Base-by-base conservation (phyloP, 305 asterid genomes). In the Lippia alba region DNA sequence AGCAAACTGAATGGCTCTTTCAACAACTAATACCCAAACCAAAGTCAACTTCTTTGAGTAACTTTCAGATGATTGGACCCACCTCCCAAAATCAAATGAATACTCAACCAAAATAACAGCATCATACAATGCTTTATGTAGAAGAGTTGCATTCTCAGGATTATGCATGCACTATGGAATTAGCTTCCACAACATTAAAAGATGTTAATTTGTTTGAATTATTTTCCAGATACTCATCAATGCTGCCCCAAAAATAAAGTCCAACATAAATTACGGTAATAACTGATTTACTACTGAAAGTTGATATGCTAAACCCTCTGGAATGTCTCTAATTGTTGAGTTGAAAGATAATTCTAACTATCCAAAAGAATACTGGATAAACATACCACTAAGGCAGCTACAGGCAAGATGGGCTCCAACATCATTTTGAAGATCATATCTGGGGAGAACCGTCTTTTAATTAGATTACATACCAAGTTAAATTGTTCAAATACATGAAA, bases 21-120 rank as follows among this genome's bases (percentile, higher is more conserved):
- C 91, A 51, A 77, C 89, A 71, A 88, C 90, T 61, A 90, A 57
- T 67, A 84, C 85, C 98, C 96, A 86, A 60, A 76, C 40, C 33
- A 90, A 56, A 62, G 96, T 86, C 66, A 92, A 70, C 71, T 76
- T 80, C 67, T 81, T 81, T 12, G 77, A 73, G 72, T 74, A 80
- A 57, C 69, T 65, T 56, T 78, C 85, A 32, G 71, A 71, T 46
- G 82, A 70, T 51, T 78, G 84, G 70, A 78, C 72, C 87, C 89
- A 83, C 78, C 78, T 82, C 76, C 83, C 79, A 36, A 82, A 80
- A 59, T 75, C 71, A 72, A 79, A 86, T 33, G 94, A 82, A 74
- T 81, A 81, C 61, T 89, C 90, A 41, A 80, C 74, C 67, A 83
- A 75, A 66, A 92, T 67, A 64, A 85, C 82, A 59, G 91, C 88